phyloP scores from a whole-genome alignment of 2,329 filamentous ascomycete genomes.

The Apiospora pterosperma region DNA sequence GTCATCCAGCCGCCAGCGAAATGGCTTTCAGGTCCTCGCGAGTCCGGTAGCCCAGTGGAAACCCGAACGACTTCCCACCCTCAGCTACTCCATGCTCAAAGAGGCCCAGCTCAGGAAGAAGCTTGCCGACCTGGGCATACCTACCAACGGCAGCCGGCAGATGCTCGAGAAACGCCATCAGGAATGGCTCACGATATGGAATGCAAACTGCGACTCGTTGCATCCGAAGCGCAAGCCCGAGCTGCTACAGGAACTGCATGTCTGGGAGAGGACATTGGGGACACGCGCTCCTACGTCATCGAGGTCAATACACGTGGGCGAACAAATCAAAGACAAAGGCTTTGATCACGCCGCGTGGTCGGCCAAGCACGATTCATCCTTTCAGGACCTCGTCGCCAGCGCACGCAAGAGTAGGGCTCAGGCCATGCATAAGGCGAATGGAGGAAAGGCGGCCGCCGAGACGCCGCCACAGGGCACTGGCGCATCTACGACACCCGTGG shows the following conservation, averaged over 20 bases:
- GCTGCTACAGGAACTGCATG: constrained; percentile 73
- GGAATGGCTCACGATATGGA: constrained; percentile 95
- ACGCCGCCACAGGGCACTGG: background rate
- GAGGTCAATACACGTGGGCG: constrained; percentile 33
- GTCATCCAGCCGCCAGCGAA: constrained; percentile 4
- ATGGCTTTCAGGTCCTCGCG: constrained; percentile 7
- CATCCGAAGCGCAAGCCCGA: constrained; percentile 67
- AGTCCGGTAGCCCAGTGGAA: constrained; percentile 29
- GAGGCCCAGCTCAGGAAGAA: constrained; percentile 78
- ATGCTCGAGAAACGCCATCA: constrained; percentile 77
- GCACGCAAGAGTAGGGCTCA: constrained; percentile 39
- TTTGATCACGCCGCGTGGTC: constrained; percentile 82
- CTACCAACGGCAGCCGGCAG: constrained; percentile 62
- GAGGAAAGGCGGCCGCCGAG: background rate
- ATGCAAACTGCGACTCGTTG: constrained; percentile 89
- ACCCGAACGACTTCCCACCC: constrained; percentile 67
- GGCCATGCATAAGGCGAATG: background rate
- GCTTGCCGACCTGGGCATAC: constrained; percentile 74
- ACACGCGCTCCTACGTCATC: constrained; percentile 45
- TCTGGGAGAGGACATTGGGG: constrained; percentile 84
- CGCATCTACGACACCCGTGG: background rate
- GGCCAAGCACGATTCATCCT: constrained; percentile 68
- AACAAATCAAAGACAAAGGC: constrained; percentile 76
- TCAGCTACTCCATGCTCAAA: constrained; percentile 86
- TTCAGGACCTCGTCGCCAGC: constrained; percentile 73